These are phyloP conservation scores for Eremothecium gossypii DNA, from an alignment of 1,139 yeast genomes.

Conservation along the genomic window DNA sequence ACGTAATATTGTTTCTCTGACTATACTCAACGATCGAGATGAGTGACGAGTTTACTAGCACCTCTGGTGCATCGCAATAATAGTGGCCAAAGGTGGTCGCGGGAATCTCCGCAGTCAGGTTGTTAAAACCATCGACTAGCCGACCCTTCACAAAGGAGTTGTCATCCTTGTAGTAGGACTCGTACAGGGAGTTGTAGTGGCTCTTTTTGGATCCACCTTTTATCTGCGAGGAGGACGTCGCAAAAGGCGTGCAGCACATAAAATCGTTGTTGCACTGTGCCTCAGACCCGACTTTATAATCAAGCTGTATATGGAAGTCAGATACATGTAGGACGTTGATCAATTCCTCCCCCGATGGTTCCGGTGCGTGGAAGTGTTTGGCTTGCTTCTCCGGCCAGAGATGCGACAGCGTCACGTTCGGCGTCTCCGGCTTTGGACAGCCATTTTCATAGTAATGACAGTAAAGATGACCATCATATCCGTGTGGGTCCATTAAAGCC, in stretches of 20 bases:
- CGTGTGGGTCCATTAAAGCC: conserved; percentile 39
- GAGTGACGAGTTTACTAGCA: conserved; percentile 47
- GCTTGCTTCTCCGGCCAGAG: conserved; percentile 38
- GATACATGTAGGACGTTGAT: conserved; percentile 60
- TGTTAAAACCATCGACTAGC: conserved; percentile 20
- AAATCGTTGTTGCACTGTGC: conserved; percentile 42
- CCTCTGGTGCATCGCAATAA: conserved; percentile 55
- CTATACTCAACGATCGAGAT: conserved; percentile 36
- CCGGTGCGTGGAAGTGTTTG: conserved; percentile 31
- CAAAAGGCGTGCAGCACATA: conserved; percentile 29
- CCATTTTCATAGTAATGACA: conserved; percentile 40
- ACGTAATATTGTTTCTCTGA: conserved; percentile 31
- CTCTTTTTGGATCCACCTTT: conserved; percentile 8
- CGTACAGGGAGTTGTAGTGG: conserved; percentile 28
- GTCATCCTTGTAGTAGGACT: conserved; percentile 34
- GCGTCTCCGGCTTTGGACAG: conserved; percentile 39
- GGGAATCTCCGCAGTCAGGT: conserved; percentile 38
- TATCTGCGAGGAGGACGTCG: conserved; percentile 15
- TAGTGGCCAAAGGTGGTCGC: conserved; percentile 56
- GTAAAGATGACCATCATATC: conserved; percentile 45
- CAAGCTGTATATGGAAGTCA: conserved; percentile 54
- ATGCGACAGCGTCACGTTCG: conserved; percentile 33
- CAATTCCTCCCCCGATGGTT: conserved; percentile 32
- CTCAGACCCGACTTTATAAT: conserved; percentile 50
- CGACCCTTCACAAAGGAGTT: conserved; percentile 34